phyloP scores from a whole-genome alignment of 1,284 basidiomycete species.

The Neonothopanus nambi region DNA sequence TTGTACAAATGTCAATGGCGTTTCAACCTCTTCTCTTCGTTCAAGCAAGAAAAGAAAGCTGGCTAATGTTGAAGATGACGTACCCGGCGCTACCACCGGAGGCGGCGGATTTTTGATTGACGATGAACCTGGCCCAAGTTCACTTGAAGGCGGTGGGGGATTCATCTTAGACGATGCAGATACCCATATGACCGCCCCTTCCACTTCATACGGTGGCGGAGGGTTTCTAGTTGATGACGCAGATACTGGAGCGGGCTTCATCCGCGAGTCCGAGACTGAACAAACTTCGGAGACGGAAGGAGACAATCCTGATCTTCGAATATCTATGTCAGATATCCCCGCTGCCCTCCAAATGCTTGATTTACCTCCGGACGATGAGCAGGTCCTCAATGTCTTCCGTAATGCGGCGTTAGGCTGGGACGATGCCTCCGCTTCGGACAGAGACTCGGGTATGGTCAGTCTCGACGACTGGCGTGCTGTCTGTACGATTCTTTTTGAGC shows the following conservation, averaged over 20 bases:
- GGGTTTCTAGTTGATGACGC: conserved; percentile 5
- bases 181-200: background rate
- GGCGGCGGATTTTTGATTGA: conserved; percentile 9
- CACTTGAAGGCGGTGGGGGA: conserved; percentile 7
- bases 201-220: background rate
- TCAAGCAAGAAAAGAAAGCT: conserved; percentile 6
- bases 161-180: conserved; percentile 3
- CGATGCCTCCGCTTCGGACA: conserved; percentile 21
- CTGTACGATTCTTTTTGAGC: conserved; percentile 65
- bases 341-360: conserved; percentile 63
- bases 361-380: conserved; percentile 64
- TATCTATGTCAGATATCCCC: conserved; percentile 60
- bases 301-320: conserved; percentile 19
- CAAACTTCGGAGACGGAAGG: background rate
- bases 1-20: background rate
- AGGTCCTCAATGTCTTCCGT: conserved; percentile 65
- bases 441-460: conserved; percentile 38
- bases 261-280: background rate
- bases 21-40: background rate
- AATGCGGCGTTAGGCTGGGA: conserved; percentile 74
- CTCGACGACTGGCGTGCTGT: conserved; percentile 73
- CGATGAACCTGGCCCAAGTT: background rate
- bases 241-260: background rate
- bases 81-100: background rate
- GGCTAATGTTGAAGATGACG: background rate